Evolutionary conservation across 768 basidiomycete species (phyloP), one percentile per base, ranked within the genome.

Genomic region (Pisolithus sp.): DNA sequence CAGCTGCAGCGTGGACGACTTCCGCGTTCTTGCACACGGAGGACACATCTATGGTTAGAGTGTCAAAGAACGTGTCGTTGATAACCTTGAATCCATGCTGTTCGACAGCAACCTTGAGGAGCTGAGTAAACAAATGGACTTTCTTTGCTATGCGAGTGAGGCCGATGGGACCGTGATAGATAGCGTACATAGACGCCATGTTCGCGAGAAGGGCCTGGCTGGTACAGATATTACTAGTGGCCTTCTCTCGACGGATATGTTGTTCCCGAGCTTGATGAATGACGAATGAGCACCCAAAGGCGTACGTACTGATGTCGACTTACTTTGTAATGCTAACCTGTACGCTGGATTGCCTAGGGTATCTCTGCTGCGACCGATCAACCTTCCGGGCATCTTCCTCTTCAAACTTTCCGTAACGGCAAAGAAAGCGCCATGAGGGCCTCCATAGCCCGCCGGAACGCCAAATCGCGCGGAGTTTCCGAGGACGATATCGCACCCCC

Each of bases 181-280:
- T 82, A 6, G 93, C 93, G 64, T 93, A 93, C 95, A 99, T 97
- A 34, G 94, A 93, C 18, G 96, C 92, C 92, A 97, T 97, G 71
- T 99, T 99, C 18, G 96, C 96, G 24, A 99, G 86, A 17, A 99
- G 81, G 0, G 93, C 96, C 71, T 99, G 94, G 58, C 89, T 91
- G 6, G 96, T 99, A 66, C 96, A 99, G 53, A 99, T 96, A 64
- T 98, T 98, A 63, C 90, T 93, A 4, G 96, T 99, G 0, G 96
- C 95, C 73, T 93, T 97, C 68, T 99, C 95, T 20, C 95, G 88
- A 53, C 95, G 87, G 57, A 97, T 96, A 63, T 96, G 93, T 69
- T 95, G 94, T 66, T 96, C 93, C 24, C 93, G 89, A 52, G 94
- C 92, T 95, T 53, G 18, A 41, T 24, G 37, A 48, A 50, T 53